phyloP scores from a whole-genome alignment of 352 stramenopile species.

The Thalassiosira hispida region DNA sequence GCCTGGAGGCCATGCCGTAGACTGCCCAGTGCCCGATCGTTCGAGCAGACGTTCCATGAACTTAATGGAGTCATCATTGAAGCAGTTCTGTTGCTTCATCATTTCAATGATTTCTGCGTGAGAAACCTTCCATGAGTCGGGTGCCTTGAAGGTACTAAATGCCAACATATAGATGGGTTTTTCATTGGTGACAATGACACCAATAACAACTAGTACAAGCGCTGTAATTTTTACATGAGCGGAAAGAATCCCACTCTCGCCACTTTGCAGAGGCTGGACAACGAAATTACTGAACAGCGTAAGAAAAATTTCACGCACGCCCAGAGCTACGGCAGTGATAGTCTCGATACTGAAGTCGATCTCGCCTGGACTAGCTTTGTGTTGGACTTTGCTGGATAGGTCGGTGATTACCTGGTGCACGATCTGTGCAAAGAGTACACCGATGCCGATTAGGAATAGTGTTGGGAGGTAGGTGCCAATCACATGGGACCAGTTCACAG shows the following conservation, averaged over 20 bases:
- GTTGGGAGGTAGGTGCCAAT: slow-evolving; percentile 75
- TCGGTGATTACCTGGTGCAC: slow-evolving; percentile 77
- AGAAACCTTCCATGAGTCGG: slow-evolving; percentile 84
- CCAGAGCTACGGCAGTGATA: slow-evolving; percentile 52
- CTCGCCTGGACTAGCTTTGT: slow-evolving; percentile 55
- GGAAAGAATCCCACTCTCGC: slow-evolving; percentile 64
- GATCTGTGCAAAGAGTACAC: slow-evolving; percentile 77
- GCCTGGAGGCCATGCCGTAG: slow-evolving; percentile 88
- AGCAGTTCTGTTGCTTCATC: slow-evolving; percentile 87
- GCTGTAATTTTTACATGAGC: slow-evolving; percentile 74
- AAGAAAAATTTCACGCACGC: slow-evolving; percentile 57
- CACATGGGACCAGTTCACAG: slow-evolving; percentile 86
- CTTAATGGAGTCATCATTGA: slow-evolving; percentile 83
- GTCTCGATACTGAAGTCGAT: slow-evolving; percentile 63
- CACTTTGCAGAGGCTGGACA: slow-evolving; percentile 56
- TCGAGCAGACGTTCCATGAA: slow-evolving; percentile 88
- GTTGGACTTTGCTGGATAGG: slow-evolving; percentile 49
- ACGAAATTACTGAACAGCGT: slow-evolving; percentile 62
- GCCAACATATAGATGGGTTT: slow-evolving; percentile 88
- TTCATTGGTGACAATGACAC: slow-evolving; percentile 70
- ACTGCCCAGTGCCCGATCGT: slow-evolving; percentile 84
- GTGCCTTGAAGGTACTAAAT: slow-evolving; percentile 88
- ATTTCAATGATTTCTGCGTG: slow-evolving; percentile 87
- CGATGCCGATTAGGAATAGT: slow-evolving; percentile 65
- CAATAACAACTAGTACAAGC: slow-evolving; percentile 68